Evolutionary conservation across 371 early-diverging fungal genomes (phyloP), one percentile per base, ranked within the genome.

Genomic region (Entomophthora muscae): DNA sequence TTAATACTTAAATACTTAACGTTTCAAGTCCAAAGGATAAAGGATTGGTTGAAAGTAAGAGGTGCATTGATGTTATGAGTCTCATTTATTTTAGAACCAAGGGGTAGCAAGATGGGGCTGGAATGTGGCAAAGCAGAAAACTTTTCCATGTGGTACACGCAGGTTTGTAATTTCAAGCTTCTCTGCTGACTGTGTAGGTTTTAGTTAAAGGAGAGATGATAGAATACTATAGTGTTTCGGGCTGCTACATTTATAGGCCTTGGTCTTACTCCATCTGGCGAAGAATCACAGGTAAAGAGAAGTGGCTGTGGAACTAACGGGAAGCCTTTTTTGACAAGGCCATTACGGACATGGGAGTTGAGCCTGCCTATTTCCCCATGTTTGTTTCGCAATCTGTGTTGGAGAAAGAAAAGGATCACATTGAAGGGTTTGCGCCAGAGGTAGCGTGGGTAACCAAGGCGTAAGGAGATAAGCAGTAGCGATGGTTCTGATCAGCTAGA

Each of bases 401-500:
- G 67, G 90, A 99, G 69, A 86, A 85, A 69, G 99, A 99, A 74
- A 98, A 99, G 84, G 94, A 95, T 66, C 99, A 99, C 75, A 85
- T 99, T 66, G 98, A 97, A 71, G 98, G 99, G 26, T 99, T 99
- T 73, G 91, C 98, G 31, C 99, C 99, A 42, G 99, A 99, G 76
- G 97, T 99, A 23, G 99, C 99, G 29, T 99, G 99, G 99, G 99
- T 99, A 28, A 99, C 99, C 54, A 89, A 84, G 71, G 95, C 97
- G 82, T 83, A 73, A 31, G 74, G 71, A 57, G 42, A 12, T 24
- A 29, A 21, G 21, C 30, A 29, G 42, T n/a, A n/a, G n/a, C n/a
- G 32, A 64, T 13, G 3, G 32, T 33, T 63, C 12, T 33, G 13
- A 29, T 30, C 52, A 31, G 63, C 58, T 56, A 82, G 88, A 65